Percentiles rank a stretch among this genome's conserved stretches.
phyloP scores from a whole-genome alignment of 345 rosid genomes.

The Salix arbutifolia region DNA sequence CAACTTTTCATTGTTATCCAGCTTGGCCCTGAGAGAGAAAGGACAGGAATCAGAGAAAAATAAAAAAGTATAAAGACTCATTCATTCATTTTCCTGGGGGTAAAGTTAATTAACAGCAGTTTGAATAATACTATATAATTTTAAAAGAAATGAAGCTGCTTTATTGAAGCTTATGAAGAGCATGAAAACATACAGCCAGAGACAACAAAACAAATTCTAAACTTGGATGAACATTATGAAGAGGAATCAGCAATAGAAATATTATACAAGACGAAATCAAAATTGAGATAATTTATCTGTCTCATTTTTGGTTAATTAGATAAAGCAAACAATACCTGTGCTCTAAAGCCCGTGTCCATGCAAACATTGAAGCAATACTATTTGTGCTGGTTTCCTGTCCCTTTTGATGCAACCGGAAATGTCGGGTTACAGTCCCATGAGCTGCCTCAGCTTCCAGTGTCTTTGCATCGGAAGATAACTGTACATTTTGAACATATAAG shows the following conservation, averaged over 20 bases:
- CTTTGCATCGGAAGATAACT: constrained; percentile 93
- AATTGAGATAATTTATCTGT: background rate
- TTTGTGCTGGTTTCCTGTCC: constrained; percentile 98
- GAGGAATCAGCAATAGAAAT: background rate
- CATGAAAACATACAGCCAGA: background rate
- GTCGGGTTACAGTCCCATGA: constrained; percentile 97
- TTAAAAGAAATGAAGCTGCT: too few species aligned
- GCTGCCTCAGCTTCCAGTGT: constrained; percentile 97
- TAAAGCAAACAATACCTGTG: constrained; percentile 60
- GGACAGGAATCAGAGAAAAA: background rate
- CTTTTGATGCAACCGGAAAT: constrained; percentile 80
- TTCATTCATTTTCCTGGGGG: background rate
- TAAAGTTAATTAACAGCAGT: background rate
- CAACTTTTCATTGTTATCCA: constrained; percentile 69
- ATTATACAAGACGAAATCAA: background rate
- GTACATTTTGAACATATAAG: constrained; percentile 20
- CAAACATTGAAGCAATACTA: constrained; percentile 94
- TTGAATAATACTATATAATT: too few species aligned
- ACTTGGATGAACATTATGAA: background rate
- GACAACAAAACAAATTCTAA: background rate
- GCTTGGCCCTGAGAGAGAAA: constrained; percentile 61
- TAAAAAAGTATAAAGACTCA: background rate
- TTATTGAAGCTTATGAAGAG: too few species aligned
- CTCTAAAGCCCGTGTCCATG: constrained; percentile 89
- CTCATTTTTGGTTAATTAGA: background rate